phyloP scores from a whole-genome alignment of 2,329 filamentous ascomycete genomes.

The Dothidotthia symphoricarpi region DNA sequence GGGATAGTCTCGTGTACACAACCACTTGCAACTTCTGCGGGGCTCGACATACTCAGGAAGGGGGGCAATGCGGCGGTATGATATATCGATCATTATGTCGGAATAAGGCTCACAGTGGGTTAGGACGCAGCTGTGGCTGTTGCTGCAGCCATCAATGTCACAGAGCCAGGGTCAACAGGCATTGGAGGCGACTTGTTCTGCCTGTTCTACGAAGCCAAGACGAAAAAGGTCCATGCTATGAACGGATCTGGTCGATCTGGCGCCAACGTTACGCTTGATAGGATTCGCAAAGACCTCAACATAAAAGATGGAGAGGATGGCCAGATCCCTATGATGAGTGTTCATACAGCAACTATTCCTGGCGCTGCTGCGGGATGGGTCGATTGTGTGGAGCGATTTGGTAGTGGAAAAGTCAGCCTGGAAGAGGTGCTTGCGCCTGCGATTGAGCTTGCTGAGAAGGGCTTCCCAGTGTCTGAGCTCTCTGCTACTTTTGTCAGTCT shows the following conservation, averaged over 20 bases:
- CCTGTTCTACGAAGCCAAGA: conserved; percentile 82
- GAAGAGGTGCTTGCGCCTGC: conserved; percentile 78
- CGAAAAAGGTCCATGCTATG: conserved; percentile 76
- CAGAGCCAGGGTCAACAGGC: conserved; percentile 87
- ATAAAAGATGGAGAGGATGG: conserved; percentile 57
- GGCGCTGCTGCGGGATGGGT: conserved; percentile 93
- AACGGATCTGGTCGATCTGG: conserved; percentile 92
- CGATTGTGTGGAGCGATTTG: conserved; percentile 82
- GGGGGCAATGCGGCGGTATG: conserved; percentile 89
- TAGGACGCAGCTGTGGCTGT: conserved; percentile 96
- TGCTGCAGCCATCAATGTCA: conserved; percentile 88
- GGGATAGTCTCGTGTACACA: conserved; percentile 90
- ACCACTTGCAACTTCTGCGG: conserved; percentile 83
- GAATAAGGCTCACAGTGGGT: conserved; percentile 2
- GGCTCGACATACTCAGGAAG: conserved; percentile 76
- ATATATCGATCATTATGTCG: conserved; percentile 37
- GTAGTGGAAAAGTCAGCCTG: conserved; percentile 78
- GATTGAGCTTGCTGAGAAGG: conserved; percentile 80
- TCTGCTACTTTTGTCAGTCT: conserved; percentile 65
- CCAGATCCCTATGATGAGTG: conserved; percentile 70
- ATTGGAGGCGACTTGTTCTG: conserved; percentile 98
- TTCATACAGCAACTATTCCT: conserved; percentile 81
- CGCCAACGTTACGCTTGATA: conserved; percentile 65
- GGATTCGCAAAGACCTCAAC: conserved; percentile 67
- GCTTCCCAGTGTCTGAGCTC: conserved; percentile 85